phyloP scores from a whole-genome alignment of 106 monocot genomes.

The Dendrobium officinale region DNA sequence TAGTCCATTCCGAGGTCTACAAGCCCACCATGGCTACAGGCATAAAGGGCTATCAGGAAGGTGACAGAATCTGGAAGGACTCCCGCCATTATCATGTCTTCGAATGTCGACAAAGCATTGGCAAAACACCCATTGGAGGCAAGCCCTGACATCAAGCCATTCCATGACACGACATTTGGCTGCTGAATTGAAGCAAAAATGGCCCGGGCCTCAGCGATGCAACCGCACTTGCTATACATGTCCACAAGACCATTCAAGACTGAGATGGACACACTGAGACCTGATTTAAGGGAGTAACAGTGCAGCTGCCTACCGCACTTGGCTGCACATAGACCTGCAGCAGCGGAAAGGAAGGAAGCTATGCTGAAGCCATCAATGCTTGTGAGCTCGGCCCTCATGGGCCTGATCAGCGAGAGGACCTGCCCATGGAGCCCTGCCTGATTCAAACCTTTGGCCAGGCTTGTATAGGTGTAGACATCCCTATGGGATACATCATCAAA shows the following conservation, averaged over 20 bases:
- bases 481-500: slow-evolving; percentile 27
- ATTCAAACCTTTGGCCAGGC: slow-evolving; percentile 58
- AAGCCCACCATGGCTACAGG: slow-evolving; percentile 67
- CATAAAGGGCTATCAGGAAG: slow-evolving; percentile 54
- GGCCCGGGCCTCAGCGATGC: slow-evolving; percentile 31
- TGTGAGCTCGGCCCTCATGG: slow-evolving; percentile 36
- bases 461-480: slow-evolving; percentile 70
- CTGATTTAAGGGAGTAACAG: slow-evolving; percentile 48
- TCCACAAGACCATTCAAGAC: slow-evolving; percentile 76
- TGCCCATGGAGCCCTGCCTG: slow-evolving; percentile 36
- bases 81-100: slow-evolving; percentile 60
- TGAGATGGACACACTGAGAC: slow-evolving; percentile 35
- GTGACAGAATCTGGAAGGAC: slow-evolving; percentile 55
- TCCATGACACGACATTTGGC: slow-evolving; percentile 92
- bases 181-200: slow-evolving; percentile 34
- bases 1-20: slow-evolving; percentile 64
- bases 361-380: slow-evolving; percentile 52
- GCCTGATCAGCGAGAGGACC: slow-evolving; percentile 35
- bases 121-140: slow-evolving; percentile 47
- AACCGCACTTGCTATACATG: slow-evolving; percentile 82
- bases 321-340: slow-evolving; percentile 42
- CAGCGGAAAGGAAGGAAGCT: slow-evolving; percentile 60
- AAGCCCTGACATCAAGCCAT: slow-evolving; percentile 58
- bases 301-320: slow-evolving; percentile 66
- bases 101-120: slow-evolving; percentile 59